Percentiles rank a stretch among this genome's conserved stretches.
These are phyloP conservation scores for Myriosclerotinia scirpicola DNA, from an alignment of 2,329 filamentous ascomycete species.

Conservation along the genomic window DNA sequence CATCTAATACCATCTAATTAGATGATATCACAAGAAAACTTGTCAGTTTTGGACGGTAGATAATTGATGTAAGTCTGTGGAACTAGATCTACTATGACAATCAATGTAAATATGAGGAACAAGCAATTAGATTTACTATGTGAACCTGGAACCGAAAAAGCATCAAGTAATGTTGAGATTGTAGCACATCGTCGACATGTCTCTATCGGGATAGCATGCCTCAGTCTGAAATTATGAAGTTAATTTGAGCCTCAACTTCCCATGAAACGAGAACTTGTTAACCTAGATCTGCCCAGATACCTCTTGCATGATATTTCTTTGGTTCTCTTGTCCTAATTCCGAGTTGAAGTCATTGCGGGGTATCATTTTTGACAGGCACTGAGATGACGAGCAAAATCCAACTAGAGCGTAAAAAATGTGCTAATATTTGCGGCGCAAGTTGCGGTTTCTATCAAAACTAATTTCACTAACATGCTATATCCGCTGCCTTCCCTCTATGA, in stretches of 20 bases:
- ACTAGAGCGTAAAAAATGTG: background rate
- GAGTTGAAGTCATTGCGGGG: background rate
- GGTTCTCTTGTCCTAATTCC: background rate
- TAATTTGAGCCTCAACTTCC: too few relatives aligned
- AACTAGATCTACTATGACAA: too few relatives aligned
- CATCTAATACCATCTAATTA: too few relatives aligned
- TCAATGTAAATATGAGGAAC: too few relatives aligned
- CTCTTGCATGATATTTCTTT: background rate
- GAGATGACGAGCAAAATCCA: background rate
- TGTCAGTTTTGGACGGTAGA: background rate
- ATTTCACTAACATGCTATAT: background rate
- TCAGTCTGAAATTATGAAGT: background rate
- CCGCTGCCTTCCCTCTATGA: too few relatives aligned
- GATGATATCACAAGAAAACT: too few relatives aligned
- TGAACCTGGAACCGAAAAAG: background rate
- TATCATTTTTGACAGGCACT: background rate
- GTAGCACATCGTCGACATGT: background rate
- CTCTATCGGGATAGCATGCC: background rate
- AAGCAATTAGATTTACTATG: background rate
- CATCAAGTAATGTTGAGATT: background rate
- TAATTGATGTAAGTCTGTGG: background rate
- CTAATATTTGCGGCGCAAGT: background rate
- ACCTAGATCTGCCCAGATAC: background rate
- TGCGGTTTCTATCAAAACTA: conserved; percentile 3
- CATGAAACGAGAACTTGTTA: too few relatives aligned